Percentiles rank a stretch among this genome's conserved stretches.
Conservation (phyloP, 169 alveolate genomes). For the Eimeria zaria region DNA sequence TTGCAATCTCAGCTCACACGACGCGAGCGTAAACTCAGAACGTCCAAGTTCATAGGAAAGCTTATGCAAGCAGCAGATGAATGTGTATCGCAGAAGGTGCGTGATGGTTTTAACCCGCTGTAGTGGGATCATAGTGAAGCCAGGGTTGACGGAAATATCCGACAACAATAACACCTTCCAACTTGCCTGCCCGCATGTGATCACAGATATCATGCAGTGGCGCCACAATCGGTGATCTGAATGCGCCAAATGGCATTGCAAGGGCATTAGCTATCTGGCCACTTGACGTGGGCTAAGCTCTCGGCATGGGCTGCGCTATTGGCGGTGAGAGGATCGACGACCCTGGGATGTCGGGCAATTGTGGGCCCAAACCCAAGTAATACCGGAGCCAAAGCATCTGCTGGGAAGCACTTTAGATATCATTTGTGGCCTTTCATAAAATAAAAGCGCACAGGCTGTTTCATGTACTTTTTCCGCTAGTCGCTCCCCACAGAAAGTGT, state of each 20-base stretch:
- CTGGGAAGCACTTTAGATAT: neutral
- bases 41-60: neutral
- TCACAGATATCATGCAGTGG: neutral
- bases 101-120: neutral
- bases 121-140: neutral
- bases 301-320: too few species aligned
- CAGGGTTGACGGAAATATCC: neutral
- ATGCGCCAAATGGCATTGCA: too few species aligned
- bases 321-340: neutral
- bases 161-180: neutral
- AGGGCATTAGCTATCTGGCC: too few species aligned
- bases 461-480: neutral
- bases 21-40: neutral
- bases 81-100: neutral
- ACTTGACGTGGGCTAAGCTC: too few species aligned
- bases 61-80: neutral
- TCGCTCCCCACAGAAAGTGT: neutral
- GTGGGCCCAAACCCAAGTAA: neutral
- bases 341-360: neutral
- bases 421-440: neutral
- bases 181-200: neutral
- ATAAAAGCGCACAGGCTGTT: too few species aligned
- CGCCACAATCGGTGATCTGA: neutral
- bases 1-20: neutral
- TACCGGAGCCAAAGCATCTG: neutral